phyloP scores from a whole-genome alignment of 139 green algal species.

The Spirogloea muscicola region DNA sequence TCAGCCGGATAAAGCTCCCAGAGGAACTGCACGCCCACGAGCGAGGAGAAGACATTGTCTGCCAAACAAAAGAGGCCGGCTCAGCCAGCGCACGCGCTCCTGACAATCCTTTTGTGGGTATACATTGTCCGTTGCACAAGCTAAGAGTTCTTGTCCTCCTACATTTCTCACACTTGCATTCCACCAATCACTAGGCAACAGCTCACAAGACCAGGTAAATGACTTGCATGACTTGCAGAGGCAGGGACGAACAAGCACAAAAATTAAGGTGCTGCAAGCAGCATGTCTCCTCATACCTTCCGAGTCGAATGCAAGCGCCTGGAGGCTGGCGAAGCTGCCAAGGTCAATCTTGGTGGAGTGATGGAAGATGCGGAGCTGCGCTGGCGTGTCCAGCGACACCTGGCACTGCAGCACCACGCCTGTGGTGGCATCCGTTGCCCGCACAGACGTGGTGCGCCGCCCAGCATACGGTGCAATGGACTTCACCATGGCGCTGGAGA shows the following conservation, averaged over 20 bases:
- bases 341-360: constrained; percentile 26
- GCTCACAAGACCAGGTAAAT: too few species aligned
- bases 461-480: constrained; percentile 32
- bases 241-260: too few species aligned
- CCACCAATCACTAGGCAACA: too few species aligned
- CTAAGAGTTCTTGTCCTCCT: too few species aligned
- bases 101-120: too few species aligned
- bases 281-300: constrained; percentile 6
- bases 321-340: constrained; percentile 14
- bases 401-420: constrained; percentile 29
- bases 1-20: too few species aligned
- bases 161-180: too few species aligned
- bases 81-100: too few species aligned
- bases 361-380: constrained; percentile 13
- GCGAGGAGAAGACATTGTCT: constrained; percentile 38
- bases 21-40: constrained; percentile 15
- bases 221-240: too few species aligned
- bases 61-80: not conserved
- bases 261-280: too few species aligned
- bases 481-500: constrained; percentile 11
- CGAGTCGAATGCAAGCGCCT: constrained; percentile 14
- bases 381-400: constrained; percentile 26
- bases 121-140: too few species aligned
- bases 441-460: constrained; percentile 16
- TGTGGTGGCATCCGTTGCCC: constrained; percentile 19